Percentiles rank a stretch among this genome's conserved stretches.
These are phyloP conservation scores for Triticum dicoccoides DNA, from an alignment of 176 grass and related monocot genomes.

Conservation along the genomic window DNA sequence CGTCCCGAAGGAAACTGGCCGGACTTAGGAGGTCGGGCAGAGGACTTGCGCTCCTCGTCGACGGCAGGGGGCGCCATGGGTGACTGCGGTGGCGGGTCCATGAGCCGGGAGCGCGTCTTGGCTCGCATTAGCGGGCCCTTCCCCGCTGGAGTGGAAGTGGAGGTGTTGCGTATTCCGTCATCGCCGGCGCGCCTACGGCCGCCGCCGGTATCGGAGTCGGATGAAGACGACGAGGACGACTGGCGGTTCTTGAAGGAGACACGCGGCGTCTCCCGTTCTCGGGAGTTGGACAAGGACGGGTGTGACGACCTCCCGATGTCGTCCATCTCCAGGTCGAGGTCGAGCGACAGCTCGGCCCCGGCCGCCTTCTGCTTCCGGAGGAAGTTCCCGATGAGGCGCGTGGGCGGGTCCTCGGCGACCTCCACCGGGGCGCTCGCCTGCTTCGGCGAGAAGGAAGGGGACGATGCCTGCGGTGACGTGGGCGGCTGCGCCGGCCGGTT, in stretches of 20 bases:
- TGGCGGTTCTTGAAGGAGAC: constrained; percentile 50
- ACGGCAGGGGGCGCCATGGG: not conserved
- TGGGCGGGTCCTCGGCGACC: constrained; percentile 62
- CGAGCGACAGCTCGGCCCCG: constrained; percentile 57
- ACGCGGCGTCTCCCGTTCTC: constrained; percentile 54
- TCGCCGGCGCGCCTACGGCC: not conserved
- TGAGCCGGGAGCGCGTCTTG: constrained; percentile 82
- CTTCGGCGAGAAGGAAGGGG: constrained; percentile 27
- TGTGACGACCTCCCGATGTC: constrained; percentile 42
- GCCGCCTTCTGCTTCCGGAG: constrained; percentile 58
- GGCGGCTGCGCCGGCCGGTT: constrained; percentile 17
- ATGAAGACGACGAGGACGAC: not conserved
- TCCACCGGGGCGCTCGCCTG: not conserved
- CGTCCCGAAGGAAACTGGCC: constrained; percentile 45
- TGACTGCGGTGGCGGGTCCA: constrained; percentile 59
- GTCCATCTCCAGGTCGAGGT: constrained; percentile 81
- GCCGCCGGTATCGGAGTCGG: constrained; percentile 36
- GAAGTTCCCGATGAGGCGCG: constrained; percentile 78
- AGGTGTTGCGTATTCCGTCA: constrained; percentile 50
- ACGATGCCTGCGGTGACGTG: constrained; percentile 6
- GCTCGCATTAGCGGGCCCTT: constrained; percentile 33
- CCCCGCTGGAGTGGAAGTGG: constrained; percentile 37
- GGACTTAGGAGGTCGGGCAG: constrained; percentile 36
- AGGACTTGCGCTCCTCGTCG: constrained; percentile 37
- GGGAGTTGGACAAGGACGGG: constrained; percentile 44